Evolutionary conservation across 2,329 filamentous ascomycete species (phyloP).

Genomic region (Neofusicoccum umdonicola): DNA sequence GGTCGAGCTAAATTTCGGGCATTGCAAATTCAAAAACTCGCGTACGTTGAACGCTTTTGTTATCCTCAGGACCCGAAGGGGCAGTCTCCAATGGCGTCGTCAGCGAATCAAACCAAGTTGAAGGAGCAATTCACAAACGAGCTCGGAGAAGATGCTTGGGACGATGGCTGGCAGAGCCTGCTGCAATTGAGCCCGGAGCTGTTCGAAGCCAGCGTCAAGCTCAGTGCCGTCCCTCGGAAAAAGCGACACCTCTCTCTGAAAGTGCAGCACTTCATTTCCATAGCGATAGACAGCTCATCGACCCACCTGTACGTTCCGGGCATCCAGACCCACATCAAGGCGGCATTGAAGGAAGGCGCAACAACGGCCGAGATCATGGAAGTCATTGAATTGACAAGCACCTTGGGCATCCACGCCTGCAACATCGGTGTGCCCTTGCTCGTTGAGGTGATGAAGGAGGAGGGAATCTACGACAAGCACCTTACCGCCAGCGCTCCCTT

Average conservation of each 20-base stretch:
- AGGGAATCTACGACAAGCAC: constrained; percentile 31
- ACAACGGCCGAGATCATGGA: constrained; percentile 45
- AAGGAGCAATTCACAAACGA: constrained; percentile 24
- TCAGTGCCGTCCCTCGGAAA: constrained; percentile 29
- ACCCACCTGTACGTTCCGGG: constrained; percentile 47
- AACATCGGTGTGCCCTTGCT: constrained; percentile 49
- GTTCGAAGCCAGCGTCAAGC: constrained; percentile 29
- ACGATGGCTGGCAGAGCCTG: constrained; percentile 29
- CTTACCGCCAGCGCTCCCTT: constrained; percentile 23
- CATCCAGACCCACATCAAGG: constrained; percentile 41
- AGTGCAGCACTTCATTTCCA: constrained; percentile 42
- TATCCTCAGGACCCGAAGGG: not conserved
- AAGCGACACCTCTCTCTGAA: constrained; percentile 40
- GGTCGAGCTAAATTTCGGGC: too few relatives aligned
- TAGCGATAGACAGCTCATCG: constrained; percentile 44
- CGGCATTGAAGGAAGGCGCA: constrained; percentile 42
- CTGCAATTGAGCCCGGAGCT: constrained; percentile 29
- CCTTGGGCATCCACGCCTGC: constrained; percentile 48
- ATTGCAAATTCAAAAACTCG: too few relatives aligned
- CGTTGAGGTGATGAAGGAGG: constrained; percentile 47
- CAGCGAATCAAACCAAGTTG: not conserved
- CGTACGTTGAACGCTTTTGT: too few relatives aligned
- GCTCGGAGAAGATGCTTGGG: constrained; percentile 26
- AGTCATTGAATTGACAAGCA: constrained; percentile 44
- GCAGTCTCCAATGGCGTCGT: not conserved